Percentiles rank a stretch among this genome's conserved stretches.
These are phyloP conservation scores for Besnoitia besnoiti DNA, from an alignment of 169 alveolate genomes.

Conservation along the genomic window DNA sequence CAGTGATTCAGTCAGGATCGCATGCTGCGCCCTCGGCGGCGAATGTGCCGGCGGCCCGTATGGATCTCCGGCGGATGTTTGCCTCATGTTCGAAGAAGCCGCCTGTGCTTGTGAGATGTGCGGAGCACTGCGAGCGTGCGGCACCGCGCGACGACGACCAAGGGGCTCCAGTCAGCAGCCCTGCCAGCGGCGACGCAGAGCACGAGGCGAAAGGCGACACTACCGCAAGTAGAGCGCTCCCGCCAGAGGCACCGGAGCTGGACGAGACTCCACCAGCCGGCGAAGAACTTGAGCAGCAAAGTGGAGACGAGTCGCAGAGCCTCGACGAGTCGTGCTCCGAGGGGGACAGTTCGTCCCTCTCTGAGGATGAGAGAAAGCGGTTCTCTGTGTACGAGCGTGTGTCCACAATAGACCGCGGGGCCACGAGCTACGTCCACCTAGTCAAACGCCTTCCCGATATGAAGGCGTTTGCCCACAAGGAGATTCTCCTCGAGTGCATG, in stretches of 20 bases:
- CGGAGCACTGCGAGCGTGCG: no score
- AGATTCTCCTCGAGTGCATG: constrained; percentile 5
- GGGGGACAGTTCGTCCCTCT: background rate
- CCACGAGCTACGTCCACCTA: constrained; percentile 16
- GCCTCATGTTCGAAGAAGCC: no score
- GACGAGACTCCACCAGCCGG: no score
- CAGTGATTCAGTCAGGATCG: no score
- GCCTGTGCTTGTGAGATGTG: no score
- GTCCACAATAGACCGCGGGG: background rate
- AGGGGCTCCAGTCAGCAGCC: no score
- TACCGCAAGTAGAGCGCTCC: background rate
- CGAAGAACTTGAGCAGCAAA: no score
- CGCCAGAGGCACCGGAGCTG: background rate
- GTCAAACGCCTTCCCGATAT: constrained; percentile 11
- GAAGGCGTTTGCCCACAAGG: constrained; percentile 30
- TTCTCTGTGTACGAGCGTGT: constrained; percentile 23
- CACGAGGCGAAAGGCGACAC: background rate
- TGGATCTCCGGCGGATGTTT: no score
- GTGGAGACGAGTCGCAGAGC: background rate
- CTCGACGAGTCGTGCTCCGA: background rate
- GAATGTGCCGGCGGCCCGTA: no score
- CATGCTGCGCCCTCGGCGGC: no score
- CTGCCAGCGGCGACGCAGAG: no score
- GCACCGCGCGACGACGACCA: no score
- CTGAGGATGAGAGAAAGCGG: background rate